Evolutionary conservation across 2,329 filamentous ascomycete species (phyloP).

Genomic region (Verticillium tricorpus): DNA sequence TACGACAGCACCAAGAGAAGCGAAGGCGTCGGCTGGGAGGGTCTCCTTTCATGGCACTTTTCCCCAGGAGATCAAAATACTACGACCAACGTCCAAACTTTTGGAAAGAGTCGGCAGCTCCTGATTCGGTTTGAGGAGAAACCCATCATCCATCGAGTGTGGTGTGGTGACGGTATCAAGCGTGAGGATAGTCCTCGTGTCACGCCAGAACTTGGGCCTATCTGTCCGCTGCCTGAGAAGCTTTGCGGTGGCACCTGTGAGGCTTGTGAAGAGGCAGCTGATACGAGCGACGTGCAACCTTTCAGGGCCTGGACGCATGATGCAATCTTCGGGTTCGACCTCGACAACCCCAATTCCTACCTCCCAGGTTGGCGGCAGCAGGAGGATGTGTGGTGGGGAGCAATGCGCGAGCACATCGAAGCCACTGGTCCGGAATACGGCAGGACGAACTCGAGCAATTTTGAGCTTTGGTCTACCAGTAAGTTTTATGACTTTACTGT

Average conservation of each 20-base stretch:
- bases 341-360: background rate
- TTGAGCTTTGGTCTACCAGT: background rate
- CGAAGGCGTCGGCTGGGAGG: background rate
- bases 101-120: background rate
- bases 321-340: background rate
- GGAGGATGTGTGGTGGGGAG: background rate
- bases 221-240: background rate
- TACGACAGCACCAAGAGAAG: background rate
- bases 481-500: background rate
- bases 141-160: background rate
- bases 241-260: background rate
- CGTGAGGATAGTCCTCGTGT: background rate
- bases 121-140: background rate
- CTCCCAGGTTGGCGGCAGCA: background rate
- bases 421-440: background rate
- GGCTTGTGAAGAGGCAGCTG: background rate
- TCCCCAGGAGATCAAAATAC: background rate
- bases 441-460: background rate
- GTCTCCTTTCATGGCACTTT: constrained; percentile 3
- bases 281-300: background rate
- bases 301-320: background rate
- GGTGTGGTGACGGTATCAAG: background rate
- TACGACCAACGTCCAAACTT: background rate
- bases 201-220: background rate
- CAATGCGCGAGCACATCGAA: background rate